These are phyloP conservation scores for Peronospora belbahrii DNA, from an alignment of 352 stramenopile genomes.

Conservation along the genomic window DNA sequence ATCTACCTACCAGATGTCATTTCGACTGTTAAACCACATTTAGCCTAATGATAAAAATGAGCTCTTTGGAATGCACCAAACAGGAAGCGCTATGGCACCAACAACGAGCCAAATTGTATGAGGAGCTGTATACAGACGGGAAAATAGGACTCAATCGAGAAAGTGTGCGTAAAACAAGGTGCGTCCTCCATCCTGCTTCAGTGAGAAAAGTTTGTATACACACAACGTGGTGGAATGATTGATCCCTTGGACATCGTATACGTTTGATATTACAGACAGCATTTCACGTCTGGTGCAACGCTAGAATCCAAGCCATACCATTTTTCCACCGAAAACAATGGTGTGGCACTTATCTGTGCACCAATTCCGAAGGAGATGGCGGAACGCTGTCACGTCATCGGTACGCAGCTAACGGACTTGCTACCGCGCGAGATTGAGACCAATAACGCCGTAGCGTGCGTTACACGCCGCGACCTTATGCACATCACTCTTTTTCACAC, in stretches of 20 bases:
- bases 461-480: conserved; percentile 62
- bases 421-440: conserved; percentile 29
- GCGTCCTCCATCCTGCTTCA: neutral
- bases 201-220: no score
- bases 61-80: conserved; percentile 7
- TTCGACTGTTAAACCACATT: no score
- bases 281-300: conserved; percentile 27
- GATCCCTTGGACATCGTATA: neutral
- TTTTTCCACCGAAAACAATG: conserved; percentile 37
- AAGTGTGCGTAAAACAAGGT: conserved; percentile 31
- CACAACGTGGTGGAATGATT: no score
- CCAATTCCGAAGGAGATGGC: conserved; percentile 34
- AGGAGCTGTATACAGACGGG: conserved; percentile 28
- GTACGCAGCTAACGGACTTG: conserved; percentile 36
- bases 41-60: no score
- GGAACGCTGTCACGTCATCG: conserved; percentile 29
- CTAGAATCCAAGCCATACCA: conserved; percentile 44
- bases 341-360: conserved; percentile 41
- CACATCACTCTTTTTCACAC: conserved; percentile 78
- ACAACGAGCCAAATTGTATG: conserved; percentile 33
- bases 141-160: conserved; percentile 32
- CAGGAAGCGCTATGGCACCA: conserved; percentile 37
- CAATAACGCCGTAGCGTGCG: conserved; percentile 35
- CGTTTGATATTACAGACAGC: conserved; percentile 12
- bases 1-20: no score